Percentiles rank a stretch among this genome's conserved stretches.
These are phyloP conservation scores for Rutstroemia sp. DNA, from an alignment of 2,329 filamentous ascomycete species.

Conservation along the genomic window DNA sequence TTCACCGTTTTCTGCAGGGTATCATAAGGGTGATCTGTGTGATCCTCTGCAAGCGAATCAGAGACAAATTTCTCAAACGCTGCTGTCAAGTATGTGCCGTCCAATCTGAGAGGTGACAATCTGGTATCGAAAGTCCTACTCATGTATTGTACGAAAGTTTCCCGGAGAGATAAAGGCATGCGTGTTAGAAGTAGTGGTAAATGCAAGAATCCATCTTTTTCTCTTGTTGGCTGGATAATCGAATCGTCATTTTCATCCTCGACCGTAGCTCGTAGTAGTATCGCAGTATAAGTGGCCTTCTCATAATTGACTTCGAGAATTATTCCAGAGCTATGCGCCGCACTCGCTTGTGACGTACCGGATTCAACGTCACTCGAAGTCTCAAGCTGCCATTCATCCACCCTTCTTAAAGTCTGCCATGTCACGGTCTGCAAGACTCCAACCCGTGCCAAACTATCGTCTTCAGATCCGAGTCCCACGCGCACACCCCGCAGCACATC, in stretches of 20 bases:
- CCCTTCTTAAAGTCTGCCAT: conserved; percentile 36
- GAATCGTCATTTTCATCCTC: conserved; percentile 11
- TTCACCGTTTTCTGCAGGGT: conserved; percentile 18
- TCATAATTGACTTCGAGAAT: conserved; percentile 26
- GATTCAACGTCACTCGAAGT: neutral
- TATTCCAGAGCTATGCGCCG: conserved; percentile 22
- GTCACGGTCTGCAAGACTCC: conserved; percentile 36
- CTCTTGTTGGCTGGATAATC: conserved; percentile 8
- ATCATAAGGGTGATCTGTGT: conserved; percentile 13
- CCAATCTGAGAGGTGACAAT: conserved; percentile 31
- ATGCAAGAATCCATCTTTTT: conserved; percentile 30
- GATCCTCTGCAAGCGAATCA: conserved; percentile 17
- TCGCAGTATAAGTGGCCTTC: conserved; percentile 24
- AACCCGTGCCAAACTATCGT: conserved; percentile 29
- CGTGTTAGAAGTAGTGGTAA: conserved; percentile 38
- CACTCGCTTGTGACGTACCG: neutral
- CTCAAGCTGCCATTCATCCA: conserved; percentile 29
- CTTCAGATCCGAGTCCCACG: conserved; percentile 32
- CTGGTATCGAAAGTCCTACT: conserved; percentile 36
- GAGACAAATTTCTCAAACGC: conserved; percentile 26
- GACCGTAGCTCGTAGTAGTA: conserved; percentile 19
- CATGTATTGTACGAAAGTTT: conserved; percentile 36
- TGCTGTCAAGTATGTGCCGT: conserved; percentile 30
- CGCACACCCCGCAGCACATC: conserved; percentile 39
- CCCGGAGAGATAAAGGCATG: conserved; percentile 37